phyloP scores from a whole-genome alignment of 2,329 filamentous ascomycete species.

The Diplocarpon mali region DNA sequence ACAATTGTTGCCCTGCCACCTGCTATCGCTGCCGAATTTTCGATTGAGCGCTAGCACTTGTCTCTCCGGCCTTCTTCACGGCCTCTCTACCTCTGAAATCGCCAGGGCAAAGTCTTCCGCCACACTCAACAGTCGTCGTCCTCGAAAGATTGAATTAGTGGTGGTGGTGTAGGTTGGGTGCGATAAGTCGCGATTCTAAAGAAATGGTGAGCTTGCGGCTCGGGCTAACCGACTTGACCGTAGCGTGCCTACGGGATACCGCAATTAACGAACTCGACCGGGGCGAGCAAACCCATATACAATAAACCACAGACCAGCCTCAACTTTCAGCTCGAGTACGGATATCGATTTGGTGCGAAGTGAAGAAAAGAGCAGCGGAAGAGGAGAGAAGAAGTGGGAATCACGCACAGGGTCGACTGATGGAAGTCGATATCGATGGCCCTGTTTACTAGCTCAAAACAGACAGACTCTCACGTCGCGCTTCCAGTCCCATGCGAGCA shows the following conservation, averaged over 20 bases:
- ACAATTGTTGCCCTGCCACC: conserved; percentile 21
- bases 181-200: conserved; percentile 1
- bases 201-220: conserved; percentile 3
- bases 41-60: conserved; percentile 3
- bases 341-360: not conserved
- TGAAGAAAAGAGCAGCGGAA: not conserved
- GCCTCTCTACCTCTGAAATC: conserved; percentile 10
- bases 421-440: conserved; percentile 2
- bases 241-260: too few species aligned
- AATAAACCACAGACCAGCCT: too few species aligned
- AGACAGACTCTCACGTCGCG: conserved; percentile 17
- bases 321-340: too few species aligned
- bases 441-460: conserved; percentile 2
- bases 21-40: conserved; percentile 9
- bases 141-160: conserved; percentile 4
- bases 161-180: conserved; percentile 2
- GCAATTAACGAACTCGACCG: too few species aligned
- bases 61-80: conserved; percentile 6
- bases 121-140: conserved; percentile 5
- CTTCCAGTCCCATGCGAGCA: conserved; percentile 2
- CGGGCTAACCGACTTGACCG: conserved; percentile 4
- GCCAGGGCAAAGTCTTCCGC: conserved; percentile 9
- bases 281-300: too few species aligned
- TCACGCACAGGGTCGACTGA: too few species aligned
- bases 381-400: not conserved